Evolutionary conservation across 371 early-diverging fungal species (phyloP), one percentile per base, ranked within the genome.

Genomic region (Gilbertella persicaria): DNA sequence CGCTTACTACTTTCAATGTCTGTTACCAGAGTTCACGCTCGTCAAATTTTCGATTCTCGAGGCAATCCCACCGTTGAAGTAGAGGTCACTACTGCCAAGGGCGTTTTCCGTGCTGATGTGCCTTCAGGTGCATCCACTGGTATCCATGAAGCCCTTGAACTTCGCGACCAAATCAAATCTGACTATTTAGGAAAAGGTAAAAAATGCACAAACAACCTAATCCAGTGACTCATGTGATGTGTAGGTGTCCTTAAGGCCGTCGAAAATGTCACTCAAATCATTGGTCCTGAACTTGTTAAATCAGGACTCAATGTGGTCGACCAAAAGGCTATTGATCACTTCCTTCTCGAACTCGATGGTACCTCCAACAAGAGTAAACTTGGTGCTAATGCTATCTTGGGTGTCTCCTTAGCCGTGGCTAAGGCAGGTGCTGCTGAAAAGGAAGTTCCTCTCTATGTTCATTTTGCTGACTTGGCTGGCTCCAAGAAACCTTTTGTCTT

Each of bases 111-210:
- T 58, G 95, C 97, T 42, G 97, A 93, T 57, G 98, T 98, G 30
- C 99, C 99, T 50, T 96, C 96, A 59, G 99, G 99, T 64, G 99
- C 99, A 40, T 99, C 98, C 43, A 99, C 99, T 43, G 99, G 99
- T 64, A 81, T 97, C 64, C 92, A 98, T 79, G 99, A 99, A 83
- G 99, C 99, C 36, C 83, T 93, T 41, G 98, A 98, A 79, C 88
- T 99, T 54, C 92, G 97, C 60, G 98, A 99, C 63, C 82, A 82
- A 26, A 87, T 88, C 80, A 90, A 93, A 71, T 44, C 63, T 38
- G 78, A 80, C 44, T 98, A 98, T 73, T 68, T 93, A 58, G 99
- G 99, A 78, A 97, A 98, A 84, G 92, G 92, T 91, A 80, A 49
- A 47, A n/a, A 44, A 21, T 28, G 9, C 3, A 28, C 20, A 24